These are phyloP conservation scores for Pleurotus tuber-regium DNA, from an alignment of 768 basidiomycete genomes.

Conservation along the genomic window DNA sequence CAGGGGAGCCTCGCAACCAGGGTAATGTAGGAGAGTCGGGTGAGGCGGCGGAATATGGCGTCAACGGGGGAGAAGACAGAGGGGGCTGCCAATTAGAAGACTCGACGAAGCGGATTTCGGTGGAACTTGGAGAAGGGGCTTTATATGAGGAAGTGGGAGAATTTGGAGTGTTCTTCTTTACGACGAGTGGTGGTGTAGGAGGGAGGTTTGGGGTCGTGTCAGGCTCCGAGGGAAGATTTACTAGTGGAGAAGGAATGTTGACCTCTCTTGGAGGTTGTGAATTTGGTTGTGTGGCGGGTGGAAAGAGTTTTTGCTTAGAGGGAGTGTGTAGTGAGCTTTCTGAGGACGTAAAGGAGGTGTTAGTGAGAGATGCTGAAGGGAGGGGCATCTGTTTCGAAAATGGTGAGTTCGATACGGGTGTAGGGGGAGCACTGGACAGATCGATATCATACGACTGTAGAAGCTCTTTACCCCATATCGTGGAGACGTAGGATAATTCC, in stretches of 20 bases:
- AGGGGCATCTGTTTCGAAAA: background rate
- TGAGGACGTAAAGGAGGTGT: slow-evolving; percentile 3
- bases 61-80: slow-evolving; percentile 2
- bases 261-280: background rate
- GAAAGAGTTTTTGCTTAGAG: background rate
- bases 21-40: slow-evolving; percentile 8
- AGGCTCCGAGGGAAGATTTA: background rate
- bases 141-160: background rate
- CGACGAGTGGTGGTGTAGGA: slow-evolving; percentile 7
- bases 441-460: slow-evolving; percentile 7
- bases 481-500: slow-evolving; percentile 8
- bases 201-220: background rate
- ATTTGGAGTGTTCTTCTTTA: background rate
- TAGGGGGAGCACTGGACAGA: slow-evolving; percentile 2
- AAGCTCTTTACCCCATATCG: slow-evolving; percentile 6
- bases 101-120: no score
- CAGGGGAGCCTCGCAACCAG: background rate
- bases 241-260: background rate
- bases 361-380: slow-evolving; percentile 4
- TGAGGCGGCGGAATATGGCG: slow-evolving; percentile 7
- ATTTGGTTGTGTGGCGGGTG: background rate
- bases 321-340: slow-evolving; percentile 1
- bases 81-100: no score
- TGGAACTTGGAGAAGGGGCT: slow-evolving; percentile 1
- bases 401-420: slow-evolving; percentile 7